Evolutionary conservation across 208 protist species (phyloP).

Genomic region (Crithidia expoeki): DNA sequence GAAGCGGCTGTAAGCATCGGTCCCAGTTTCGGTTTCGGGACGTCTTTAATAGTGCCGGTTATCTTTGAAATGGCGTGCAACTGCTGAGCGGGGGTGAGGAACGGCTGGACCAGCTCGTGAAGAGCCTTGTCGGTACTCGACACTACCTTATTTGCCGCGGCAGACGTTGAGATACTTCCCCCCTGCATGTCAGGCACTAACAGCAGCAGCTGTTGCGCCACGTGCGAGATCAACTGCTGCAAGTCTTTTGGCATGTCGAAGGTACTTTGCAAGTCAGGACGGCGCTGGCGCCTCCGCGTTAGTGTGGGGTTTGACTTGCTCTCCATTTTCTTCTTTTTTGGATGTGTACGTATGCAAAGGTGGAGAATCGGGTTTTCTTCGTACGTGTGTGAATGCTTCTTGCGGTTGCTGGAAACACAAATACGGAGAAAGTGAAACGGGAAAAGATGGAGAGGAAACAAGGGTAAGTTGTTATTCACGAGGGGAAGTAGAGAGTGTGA

Average conservation of each 20-base stretch:
- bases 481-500: too few relatives aligned
- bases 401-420: background rate
- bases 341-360: background rate
- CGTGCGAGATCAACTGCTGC: constrained; percentile 18
- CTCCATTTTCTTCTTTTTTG: constrained; percentile 4
- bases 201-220: constrained; percentile 21
- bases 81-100: constrained; percentile 68
- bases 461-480: too few relatives aligned
- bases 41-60: constrained; percentile 54
- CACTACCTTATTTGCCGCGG: constrained; percentile 28
- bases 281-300: constrained; percentile 41
- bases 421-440: too few relatives aligned
- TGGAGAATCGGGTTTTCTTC: background rate
- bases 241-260: constrained; percentile 38
- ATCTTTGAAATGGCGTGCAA: constrained; percentile 72
- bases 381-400: too few relatives aligned
- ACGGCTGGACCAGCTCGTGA: constrained; percentile 39
- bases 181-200: background rate
- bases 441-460: too few relatives aligned
- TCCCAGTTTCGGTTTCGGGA: constrained; percentile 19
- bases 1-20: constrained; percentile 5
- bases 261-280: constrained; percentile 46
- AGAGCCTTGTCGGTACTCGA: constrained; percentile 44
- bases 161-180: background rate
- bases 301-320: constrained; percentile 29